Percentiles rank a stretch among this genome's conserved stretches.
phyloP scores from a whole-genome alignment of 441 rosid genomes.

The Viola pubescens region DNA sequence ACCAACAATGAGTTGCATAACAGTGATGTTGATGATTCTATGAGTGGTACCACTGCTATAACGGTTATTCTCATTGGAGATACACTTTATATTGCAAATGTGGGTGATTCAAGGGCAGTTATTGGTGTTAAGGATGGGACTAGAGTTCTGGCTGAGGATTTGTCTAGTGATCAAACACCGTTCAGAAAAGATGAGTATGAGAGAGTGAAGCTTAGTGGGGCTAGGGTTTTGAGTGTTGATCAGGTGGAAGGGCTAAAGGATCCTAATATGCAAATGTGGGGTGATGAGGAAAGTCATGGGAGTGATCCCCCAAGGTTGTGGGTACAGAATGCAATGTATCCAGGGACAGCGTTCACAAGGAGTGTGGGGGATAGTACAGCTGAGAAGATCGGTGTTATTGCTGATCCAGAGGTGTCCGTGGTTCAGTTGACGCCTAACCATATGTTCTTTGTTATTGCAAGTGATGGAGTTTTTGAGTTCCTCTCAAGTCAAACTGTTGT shows the following conservation, averaged over 20 bases:
- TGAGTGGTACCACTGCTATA: conserved; percentile 94
- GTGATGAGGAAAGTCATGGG: conserved; percentile 78
- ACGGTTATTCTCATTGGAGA: conserved; percentile 83
- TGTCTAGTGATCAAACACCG: conserved; percentile 94
- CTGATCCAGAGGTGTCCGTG: conserved; percentile 71
- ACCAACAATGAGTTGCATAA: conserved; percentile 59
- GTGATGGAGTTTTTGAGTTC: conserved; percentile 95
- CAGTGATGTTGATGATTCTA: conserved; percentile 74
- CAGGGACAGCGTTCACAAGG: conserved; percentile 88
- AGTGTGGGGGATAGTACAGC: conserved; percentile 86
- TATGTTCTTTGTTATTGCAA: conserved; percentile 83
- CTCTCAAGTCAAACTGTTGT: conserved; percentile 86
- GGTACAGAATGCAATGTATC: conserved; percentile 87
- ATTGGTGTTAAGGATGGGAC: conserved; percentile 58
- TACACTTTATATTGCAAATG: conserved; percentile 75
- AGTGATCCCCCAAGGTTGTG: conserved; percentile 94
- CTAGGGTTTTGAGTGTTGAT: conserved; percentile 79
- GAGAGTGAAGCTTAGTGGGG: conserved; percentile 86
- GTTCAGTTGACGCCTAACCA: conserved; percentile 60
- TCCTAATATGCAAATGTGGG: conserved; percentile 73
- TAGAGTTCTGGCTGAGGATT: conserved; percentile 51
- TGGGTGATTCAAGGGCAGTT: conserved; percentile 92
- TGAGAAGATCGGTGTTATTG: conserved; percentile 73
- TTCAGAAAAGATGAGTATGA: conserved; percentile 88
- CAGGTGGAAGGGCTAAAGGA: conserved; percentile 87